A percentile compares a stretch with the other conserved stretches of the same genome.
These are phyloP conservation scores for Coriolopsis trogii DNA, from an alignment of 1,284 basidiomycete genomes.

Conservation along the genomic window DNA sequence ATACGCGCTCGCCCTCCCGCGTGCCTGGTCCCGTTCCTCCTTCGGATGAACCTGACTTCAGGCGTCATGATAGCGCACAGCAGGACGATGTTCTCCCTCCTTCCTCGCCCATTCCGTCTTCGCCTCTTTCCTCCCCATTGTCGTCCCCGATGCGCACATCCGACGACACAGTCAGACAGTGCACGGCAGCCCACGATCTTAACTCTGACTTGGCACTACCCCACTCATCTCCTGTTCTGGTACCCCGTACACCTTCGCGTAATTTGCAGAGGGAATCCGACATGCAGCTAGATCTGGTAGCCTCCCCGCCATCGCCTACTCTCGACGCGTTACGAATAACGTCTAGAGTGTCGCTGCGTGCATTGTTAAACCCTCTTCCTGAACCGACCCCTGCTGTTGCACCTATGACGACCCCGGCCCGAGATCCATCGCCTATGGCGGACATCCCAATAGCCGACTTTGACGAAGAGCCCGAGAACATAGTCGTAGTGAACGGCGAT, in stretches of 20 bases:
- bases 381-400: background rate
- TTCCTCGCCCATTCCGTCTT: slow-evolving; percentile 13
- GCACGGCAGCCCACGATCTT: background rate
- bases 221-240: slow-evolving; percentile 16
- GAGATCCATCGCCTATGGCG: too few species aligned
- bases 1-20: slow-evolving; percentile 5
- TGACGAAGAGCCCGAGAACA: too few species aligned
- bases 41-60: background rate
- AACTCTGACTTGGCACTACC: slow-evolving; percentile 8
- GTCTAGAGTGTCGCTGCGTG: slow-evolving; percentile 14
- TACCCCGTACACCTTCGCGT: slow-evolving; percentile 9
- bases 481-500: too few species aligned
- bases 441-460: background rate
- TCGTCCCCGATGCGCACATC: slow-evolving; percentile 7
- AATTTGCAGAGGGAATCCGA: background rate
- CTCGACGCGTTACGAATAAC: slow-evolving; percentile 20
- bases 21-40: background rate
- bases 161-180: slow-evolving; percentile 2
- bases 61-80: background rate
- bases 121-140: slow-evolving; percentile 13
- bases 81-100: slow-evolving; percentile 13
- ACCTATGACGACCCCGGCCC: too few species aligned
- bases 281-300: slow-evolving; percentile 9
- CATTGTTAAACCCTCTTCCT: slow-evolving; percentile 16
- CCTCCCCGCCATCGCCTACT: slow-evolving; percentile 22